Evolutionary conservation across 2,329 filamentous ascomycete genomes (phyloP).

Genomic region (Alternaria burnsii): DNA sequence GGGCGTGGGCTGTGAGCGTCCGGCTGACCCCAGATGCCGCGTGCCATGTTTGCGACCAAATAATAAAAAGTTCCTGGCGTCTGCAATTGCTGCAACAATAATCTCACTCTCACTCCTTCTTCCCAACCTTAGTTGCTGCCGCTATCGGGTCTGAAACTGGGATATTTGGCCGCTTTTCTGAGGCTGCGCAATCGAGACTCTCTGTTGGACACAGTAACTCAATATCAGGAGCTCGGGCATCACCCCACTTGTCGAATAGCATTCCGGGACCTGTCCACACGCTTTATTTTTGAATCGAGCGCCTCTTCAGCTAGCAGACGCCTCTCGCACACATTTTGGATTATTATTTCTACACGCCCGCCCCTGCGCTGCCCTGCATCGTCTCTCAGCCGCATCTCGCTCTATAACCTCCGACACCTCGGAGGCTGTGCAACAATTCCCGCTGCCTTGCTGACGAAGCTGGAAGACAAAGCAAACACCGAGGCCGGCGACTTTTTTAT

Average conservation of each 20-base stretch:
- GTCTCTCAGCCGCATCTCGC: conserved; percentile 33
- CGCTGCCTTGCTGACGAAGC: conserved; percentile 23
- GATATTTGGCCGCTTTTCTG: conserved; percentile 22
- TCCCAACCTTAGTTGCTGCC: conserved; percentile 6
- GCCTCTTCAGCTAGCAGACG: conserved; percentile 21
- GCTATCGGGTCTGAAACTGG: conserved; percentile 21
- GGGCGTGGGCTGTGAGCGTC: conserved; percentile 20
- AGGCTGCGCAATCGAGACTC: conserved; percentile 23
- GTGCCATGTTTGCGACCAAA: conserved; percentile 32
- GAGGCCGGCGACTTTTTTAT: conserved; percentile 14
- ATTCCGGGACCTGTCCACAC: conserved; percentile 41
- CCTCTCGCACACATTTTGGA: conserved; percentile 19
- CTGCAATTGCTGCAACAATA: conserved; percentile 21
- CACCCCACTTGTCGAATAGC: conserved; percentile 30
- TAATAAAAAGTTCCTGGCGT: conserved; percentile 29
- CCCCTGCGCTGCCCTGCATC: conserved; percentile 28
- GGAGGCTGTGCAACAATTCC: conserved; percentile 34
- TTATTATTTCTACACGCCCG: conserved; percentile 20
- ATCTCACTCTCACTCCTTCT: not conserved
- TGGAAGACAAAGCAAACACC: conserved; percentile 25
- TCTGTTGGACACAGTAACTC: conserved; percentile 25
- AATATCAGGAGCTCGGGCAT: conserved; percentile 32
- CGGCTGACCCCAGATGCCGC: conserved; percentile 34
- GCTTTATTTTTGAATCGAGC: conserved; percentile 24
- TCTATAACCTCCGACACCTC: conserved; percentile 23